Conservation (phyloP, 2,329 filamentous ascomycete genomes). For the Mollisia scopiformis region DNA sequence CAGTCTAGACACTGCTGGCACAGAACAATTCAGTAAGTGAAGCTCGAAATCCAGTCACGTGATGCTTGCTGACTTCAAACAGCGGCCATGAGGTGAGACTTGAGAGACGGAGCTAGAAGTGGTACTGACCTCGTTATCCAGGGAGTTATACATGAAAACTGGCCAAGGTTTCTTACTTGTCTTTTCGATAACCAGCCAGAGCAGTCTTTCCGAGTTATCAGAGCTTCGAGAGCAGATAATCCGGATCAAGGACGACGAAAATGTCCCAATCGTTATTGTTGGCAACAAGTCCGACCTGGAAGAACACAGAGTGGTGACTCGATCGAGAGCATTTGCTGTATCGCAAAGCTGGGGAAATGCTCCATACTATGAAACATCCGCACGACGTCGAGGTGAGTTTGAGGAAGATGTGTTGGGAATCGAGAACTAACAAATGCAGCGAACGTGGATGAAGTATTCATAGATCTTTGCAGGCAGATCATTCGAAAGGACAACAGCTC, state of each 20-base stretch:
- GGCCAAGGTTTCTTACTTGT: constrained; percentile 76
- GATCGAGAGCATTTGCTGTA: constrained; percentile 66
- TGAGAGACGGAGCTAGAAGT: neutral
- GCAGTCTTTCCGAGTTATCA: constrained; percentile 69
- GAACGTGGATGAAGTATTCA: constrained; percentile 75
- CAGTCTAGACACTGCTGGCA: constrained; percentile 72
- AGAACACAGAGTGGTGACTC: constrained; percentile 68
- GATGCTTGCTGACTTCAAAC: constrained; percentile 25
- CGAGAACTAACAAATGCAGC: constrained; percentile 34
- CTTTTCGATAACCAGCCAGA: constrained; percentile 73
- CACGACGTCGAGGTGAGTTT: constrained; percentile 54
- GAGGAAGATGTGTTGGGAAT: neutral
- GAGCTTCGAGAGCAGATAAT: constrained; percentile 75
- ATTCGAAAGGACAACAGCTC: constrained; percentile 57
- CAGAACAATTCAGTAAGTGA: constrained; percentile 73
- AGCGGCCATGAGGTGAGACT: constrained; percentile 60
- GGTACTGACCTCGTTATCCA: constrained; percentile 28
- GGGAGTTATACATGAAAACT: constrained; percentile 76
- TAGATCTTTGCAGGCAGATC: constrained; percentile 68
- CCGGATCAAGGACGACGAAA: constrained; percentile 72
- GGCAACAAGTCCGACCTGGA: constrained; percentile 77
- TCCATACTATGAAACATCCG: constrained; percentile 75
- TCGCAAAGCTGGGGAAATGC: constrained; percentile 72
- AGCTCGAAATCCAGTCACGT: constrained; percentile 23
- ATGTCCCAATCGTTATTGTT: constrained; percentile 72